Conservation (phyloP, 768 basidiomycete species). For the Podaxis rugospora region DNA sequence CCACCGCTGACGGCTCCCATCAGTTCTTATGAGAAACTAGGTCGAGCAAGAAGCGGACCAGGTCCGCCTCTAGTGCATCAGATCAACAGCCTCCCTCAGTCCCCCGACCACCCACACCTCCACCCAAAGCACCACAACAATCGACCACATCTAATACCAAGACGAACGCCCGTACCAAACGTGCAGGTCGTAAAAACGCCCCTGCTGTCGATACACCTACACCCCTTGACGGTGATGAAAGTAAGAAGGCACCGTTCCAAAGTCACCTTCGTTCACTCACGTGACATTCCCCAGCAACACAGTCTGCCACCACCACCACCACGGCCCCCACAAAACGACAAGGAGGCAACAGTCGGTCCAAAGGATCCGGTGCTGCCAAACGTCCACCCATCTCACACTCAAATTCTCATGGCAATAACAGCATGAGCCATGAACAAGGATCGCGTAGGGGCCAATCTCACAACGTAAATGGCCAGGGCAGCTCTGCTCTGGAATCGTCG, state of each 20-base stretch:
- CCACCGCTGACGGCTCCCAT: slow-evolving; percentile 1
- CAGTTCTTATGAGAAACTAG: slow-evolving; percentile 28
- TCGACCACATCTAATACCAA: slow-evolving; percentile 27
- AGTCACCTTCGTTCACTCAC: slow-evolving; percentile 4
- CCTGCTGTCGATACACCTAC: slow-evolving; percentile 28
- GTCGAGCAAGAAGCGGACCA: slow-evolving; percentile 62
- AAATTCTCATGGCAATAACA: slow-evolving; percentile 22
- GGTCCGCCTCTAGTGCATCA: slow-evolving; percentile 71
- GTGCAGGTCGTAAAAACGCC: slow-evolving; percentile 37
- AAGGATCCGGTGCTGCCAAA: slow-evolving; percentile 36
- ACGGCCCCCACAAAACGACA: slow-evolving; percentile 28
- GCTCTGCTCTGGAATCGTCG: slow-evolving; percentile 42
- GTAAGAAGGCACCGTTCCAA: slow-evolving; percentile 30
- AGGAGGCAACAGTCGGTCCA: slow-evolving; percentile 32
- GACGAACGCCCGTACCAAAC: slow-evolving; percentile 34
- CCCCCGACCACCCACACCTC: slow-evolving; percentile 27
- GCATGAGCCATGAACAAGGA: slow-evolving; percentile 35
- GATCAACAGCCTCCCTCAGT: slow-evolving; percentile 43
- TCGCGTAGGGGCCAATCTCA: slow-evolving; percentile 44
- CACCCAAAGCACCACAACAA: slow-evolving; percentile 24
- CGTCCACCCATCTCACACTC: slow-evolving; percentile 28
- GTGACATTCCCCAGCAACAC: slow-evolving; percentile 12
- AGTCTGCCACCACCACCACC: slow-evolving; percentile 17
- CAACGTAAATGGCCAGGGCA: slow-evolving; percentile 33
- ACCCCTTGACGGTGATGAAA: slow-evolving; percentile 57